Evolutionary conservation across 805 yeast species (phyloP), one percentile per base, ranked within the genome.

Genomic region (Cyberlindnera petersonii): DNA sequence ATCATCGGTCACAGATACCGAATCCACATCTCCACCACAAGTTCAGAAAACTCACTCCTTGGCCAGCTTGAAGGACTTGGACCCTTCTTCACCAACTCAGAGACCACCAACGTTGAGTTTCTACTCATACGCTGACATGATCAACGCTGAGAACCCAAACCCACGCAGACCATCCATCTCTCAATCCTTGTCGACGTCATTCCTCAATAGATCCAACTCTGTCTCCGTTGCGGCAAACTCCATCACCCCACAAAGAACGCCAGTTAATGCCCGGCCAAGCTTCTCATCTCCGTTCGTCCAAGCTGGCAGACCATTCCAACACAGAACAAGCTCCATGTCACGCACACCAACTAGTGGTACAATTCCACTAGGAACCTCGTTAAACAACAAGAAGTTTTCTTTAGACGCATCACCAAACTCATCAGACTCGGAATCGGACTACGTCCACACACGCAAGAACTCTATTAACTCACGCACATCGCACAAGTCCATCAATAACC

Each of bases 71-170:
- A 45, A 43, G 35, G 54, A 52, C 18, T 30, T 52, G 30, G 53
- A 52, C 20, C 33, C 46, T n/a, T 39, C 42, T 9, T 44, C 50
- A 8, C 35, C 46, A 22, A 38, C 48, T 13, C 20, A 37, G 24
- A 48, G 55, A 49, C 55, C 55, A 16, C 53, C 51, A 27, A 23
- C 46, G 10, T 28, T 72, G 28, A 64, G 68, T 26, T 85, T 85
- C 56, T 82, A 77, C 55, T 80, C 88, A 3, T 86, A 82, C 59
- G 94, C 91, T 4, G 95, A 86, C 51, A 73, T 86, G 75, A 71
- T 83, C 44, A 74, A 69, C 47, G 78, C 75, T 50, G 91, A 82
- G 59, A 83, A 80, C 52, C 55, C 64, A 33, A 54, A 56, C 36
- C 69, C 76, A 37, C 73, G 84, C 59, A 72, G 87, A 60, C 88